Conservation (phyloP, 139 green algal species). For the Haematococcus sp. region DNA sequence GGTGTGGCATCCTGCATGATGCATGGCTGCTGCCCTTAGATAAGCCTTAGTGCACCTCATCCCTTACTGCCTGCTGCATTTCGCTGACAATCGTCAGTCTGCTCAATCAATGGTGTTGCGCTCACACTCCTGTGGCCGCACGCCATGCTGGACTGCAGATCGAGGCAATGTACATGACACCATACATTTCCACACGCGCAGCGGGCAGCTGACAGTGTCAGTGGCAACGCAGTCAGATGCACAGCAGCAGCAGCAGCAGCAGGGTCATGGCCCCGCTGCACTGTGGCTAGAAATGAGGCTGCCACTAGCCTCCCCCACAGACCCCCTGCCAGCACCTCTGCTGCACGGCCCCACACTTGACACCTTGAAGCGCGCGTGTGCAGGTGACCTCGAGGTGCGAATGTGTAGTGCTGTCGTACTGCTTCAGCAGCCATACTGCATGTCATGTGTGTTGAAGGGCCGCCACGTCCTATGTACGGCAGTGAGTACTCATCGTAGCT, state of each 20-base stretch:
- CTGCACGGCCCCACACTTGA: too few species aligned
- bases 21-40: background rate
- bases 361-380: too few species aligned
- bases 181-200: slow-evolving; percentile 10
- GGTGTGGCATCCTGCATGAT: background rate
- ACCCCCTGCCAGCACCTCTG: background rate
- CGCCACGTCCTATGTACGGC: too few species aligned
- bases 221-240: too few species aligned
- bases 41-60: background rate
- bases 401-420: too few species aligned
- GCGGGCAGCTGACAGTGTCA: background rate
- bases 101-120: background rate
- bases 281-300: slow-evolving; percentile 4
- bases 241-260: too few species aligned
- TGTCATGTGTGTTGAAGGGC: too few species aligned
- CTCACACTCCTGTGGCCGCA: background rate
- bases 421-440: too few species aligned
- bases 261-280: too few species aligned
- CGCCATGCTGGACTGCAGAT: background rate
- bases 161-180: background rate
- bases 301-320: background rate
- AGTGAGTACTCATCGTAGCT: too few species aligned
- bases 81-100: background rate
- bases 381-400: too few species aligned
- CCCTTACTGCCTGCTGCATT: background rate